Percentiles rank a stretch among this genome's conserved stretches.
phyloP scores from a whole-genome alignment of 495 filamentous ascomycete genomes.

The Penicillium lagena region DNA sequence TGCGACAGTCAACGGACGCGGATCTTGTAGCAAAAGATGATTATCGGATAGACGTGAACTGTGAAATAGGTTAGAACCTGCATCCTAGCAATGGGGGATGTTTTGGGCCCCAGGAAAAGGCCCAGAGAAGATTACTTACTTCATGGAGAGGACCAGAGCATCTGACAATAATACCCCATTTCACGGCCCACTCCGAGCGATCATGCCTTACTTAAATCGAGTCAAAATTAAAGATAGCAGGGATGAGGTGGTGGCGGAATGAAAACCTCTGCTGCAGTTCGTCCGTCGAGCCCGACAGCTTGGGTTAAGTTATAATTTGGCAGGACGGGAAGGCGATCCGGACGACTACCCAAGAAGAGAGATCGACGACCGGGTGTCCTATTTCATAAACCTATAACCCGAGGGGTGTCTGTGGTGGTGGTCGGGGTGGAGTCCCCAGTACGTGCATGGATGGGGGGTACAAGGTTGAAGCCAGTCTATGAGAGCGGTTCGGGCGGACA shows the following conservation, averaged over 20 bases:
- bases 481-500: neutral
- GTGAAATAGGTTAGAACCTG: neutral
- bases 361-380: no score
- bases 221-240: conserved; percentile 1
- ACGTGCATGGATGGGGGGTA: conserved; percentile 12
- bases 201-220: neutral
- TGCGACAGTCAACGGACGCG: neutral
- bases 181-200: conserved; percentile 6
- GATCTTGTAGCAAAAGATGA: neutral
- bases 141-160: conserved; percentile 1
- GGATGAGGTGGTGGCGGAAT: neutral
- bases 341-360: conserved; percentile 12
- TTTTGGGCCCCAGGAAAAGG: neutral
- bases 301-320: conserved; percentile 42
- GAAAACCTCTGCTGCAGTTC: neutral
- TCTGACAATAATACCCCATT: conserved; percentile 11
- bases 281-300: conserved; percentile 29
- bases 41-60: neutral
- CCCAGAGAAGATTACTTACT: conserved; percentile 6
- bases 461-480: conserved; percentile 14
- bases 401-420: conserved; percentile 11
- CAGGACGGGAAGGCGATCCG: conserved; percentile 28
- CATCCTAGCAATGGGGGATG: conserved; percentile 1
- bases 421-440: neutral
- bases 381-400: conserved; percentile 3